Base-by-base conservation (phyloP, 768 basidiomycete genomes). In the Filobasidium wieringae region DNA sequence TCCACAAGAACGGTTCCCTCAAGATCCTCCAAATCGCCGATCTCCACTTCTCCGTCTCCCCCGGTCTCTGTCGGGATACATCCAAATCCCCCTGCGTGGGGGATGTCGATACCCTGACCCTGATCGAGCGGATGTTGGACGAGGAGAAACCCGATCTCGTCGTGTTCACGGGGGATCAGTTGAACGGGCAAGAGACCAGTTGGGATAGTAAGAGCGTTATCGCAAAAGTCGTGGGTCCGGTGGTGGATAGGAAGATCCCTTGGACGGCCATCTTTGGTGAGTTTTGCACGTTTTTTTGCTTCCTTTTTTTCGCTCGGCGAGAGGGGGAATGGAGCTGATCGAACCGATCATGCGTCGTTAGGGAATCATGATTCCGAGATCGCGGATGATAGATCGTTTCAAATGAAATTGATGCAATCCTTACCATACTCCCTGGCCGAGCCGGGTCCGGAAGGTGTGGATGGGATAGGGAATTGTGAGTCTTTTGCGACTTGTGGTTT, bases 1-100 rank as follows among this genome's bases (percentile, higher is more conserved):
- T 99, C 76, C 83, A 84, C 24, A 77, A 73, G 27, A 80, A 85
- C 26, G 93, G 93, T 4, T 84, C 81, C 50, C 92, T 91, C 81
- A 92, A 84, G 71, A 82, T 93, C 58, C 76, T 92, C 41, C 86
- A 90, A 75, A 80, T 96, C 31, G 93, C 93, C 5, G 93, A 99
- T 71, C 78, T 99, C 29, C 93, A 99, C 72, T 97, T 82, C 74
- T 87, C 87, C 0, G 88, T 91, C 51, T 81, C 83, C 4, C 78
- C 80, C 32, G 90, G 90, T 2, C 65, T 74, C 7, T 96, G 93
- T 68, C 79, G 81, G 34, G 90, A 95, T 60, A 85, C 85, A 1
- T 68, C 74, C 22, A 70, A 79, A 43, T 26, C 34, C 34, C 74
- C 83, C 9, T 80, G 81, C 55, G 75, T 71, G 0, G 86, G 89